phyloP scores from a whole-genome alignment of 768 basidiomycete species.

The Auricularia cornea region DNA sequence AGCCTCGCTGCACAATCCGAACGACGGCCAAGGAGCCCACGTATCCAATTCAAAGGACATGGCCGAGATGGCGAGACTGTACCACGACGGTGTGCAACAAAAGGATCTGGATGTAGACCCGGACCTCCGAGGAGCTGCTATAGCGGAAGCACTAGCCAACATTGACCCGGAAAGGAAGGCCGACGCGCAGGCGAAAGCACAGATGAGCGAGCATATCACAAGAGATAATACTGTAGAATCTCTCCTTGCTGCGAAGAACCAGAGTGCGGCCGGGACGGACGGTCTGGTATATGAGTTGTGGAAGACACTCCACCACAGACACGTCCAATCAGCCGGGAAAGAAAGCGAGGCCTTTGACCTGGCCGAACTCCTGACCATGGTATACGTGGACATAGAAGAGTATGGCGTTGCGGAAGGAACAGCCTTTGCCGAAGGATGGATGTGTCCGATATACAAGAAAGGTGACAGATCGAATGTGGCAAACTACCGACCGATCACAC shows the following conservation, averaged over 20 bases:
- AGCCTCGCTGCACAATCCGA: neutral
- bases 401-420: neutral
- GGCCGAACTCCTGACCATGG: neutral
- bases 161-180: neutral
- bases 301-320: neutral
- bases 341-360: neutral
- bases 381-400: neutral
- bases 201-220: neutral
- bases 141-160: neutral
- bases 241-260: neutral
- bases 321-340: neutral
- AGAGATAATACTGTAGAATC: neutral
- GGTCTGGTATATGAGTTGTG: neutral
- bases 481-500: conserved; percentile 17
- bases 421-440: conserved; percentile 17
- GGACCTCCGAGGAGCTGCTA: neutral
- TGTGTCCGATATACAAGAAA: conserved; percentile 15
- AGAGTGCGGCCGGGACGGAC: neutral
- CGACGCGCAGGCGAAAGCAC: neutral
- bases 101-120: neutral
- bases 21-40: neutral
- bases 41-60: neutral
- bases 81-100: neutral
- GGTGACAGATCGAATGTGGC: conserved; percentile 2
- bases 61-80: neutral